Evolutionary conservation across 805 yeast genomes (phyloP).

Genomic region (Helenozyma baotianmanensis): DNA sequence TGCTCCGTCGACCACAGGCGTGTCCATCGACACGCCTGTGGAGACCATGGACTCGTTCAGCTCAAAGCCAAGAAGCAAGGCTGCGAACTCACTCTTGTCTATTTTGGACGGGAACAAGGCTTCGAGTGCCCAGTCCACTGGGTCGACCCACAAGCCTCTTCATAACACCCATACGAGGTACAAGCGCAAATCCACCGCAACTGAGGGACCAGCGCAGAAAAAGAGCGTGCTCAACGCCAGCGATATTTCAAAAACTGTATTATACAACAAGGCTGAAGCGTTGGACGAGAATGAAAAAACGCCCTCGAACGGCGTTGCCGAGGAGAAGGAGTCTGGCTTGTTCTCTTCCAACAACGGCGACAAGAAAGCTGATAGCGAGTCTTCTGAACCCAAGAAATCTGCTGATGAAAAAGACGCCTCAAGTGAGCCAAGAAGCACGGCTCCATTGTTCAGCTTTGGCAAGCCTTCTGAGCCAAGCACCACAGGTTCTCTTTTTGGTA

Average conservation of each 20-base stretch:
- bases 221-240: slow-evolving; percentile 22
- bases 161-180: slow-evolving; percentile 14
- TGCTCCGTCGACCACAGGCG: background rate
- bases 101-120: slow-evolving; percentile 28
- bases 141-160: slow-evolving; percentile 7
- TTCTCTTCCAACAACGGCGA: background rate
- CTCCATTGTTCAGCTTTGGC: too few species aligned
- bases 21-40: background rate
- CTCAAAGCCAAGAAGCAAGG: slow-evolving; percentile 34
- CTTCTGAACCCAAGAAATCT: too few species aligned
- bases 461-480: too few species aligned
- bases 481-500: slow-evolving; percentile 1
- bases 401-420: too few species aligned
- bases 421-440: too few species aligned
- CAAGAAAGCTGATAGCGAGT: too few species aligned
- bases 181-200: slow-evolving; percentile 7
- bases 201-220: slow-evolving; percentile 6
- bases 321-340: background rate
- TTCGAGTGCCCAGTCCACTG: slow-evolving; percentile 1
- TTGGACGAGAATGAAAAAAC: slow-evolving; percentile 11
- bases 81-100: slow-evolving; percentile 48
- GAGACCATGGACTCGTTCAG: slow-evolving; percentile 4
- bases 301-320: background rate
- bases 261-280: slow-evolving; percentile 28
- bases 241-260: slow-evolving; percentile 33